Evolutionary conservation across 2,329 filamentous ascomycete genomes (phyloP).

Genomic region (Parafenestella ontariensis): DNA sequence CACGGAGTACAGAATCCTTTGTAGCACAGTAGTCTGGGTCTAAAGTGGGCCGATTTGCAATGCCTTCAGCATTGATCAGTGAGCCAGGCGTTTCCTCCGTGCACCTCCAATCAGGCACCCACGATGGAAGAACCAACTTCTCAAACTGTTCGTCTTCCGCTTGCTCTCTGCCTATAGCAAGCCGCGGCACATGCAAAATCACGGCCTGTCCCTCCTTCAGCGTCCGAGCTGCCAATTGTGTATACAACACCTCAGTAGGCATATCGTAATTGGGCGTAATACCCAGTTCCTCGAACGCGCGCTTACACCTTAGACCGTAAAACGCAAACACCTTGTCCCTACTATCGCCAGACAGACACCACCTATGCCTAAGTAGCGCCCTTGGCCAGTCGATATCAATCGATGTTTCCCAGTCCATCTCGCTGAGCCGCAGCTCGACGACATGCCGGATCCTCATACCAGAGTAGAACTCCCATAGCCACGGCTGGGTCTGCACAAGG

Average conservation of each 20-base stretch:
- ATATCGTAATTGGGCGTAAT: slow-evolving; percentile 6
- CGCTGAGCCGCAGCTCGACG: background rate
- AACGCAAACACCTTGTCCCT: slow-evolving; percentile 17
- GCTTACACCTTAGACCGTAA: slow-evolving; percentile 6
- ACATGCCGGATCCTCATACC: background rate
- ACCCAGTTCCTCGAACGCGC: slow-evolving; percentile 1
- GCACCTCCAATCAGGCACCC: slow-evolving; percentile 16
- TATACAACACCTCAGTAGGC: slow-evolving; percentile 5
- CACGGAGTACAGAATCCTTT: background rate
- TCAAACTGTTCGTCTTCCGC: background rate
- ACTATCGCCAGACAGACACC: background rate
- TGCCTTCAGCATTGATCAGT: background rate
- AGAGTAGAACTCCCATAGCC: slow-evolving; percentile 6
- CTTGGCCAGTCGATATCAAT: slow-evolving; percentile 3
- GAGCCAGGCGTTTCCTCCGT: slow-evolving; percentile 1
- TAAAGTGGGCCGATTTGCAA: background rate
- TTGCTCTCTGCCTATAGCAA: background rate
- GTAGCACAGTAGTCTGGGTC: background rate
- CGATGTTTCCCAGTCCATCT: slow-evolving; percentile 2
- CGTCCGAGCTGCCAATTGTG: slow-evolving; percentile 1
- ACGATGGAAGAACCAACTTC: slow-evolving; percentile 4
- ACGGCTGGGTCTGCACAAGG: slow-evolving; percentile 3
- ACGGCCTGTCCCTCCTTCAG: background rate
- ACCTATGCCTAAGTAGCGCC: slow-evolving; percentile 4
- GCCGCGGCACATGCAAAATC: background rate